Evolutionary conservation across 2,329 filamentous ascomycete species (phyloP), one percentile per base, ranked within the genome.

Genomic region (Juglanconis sp.): DNA sequence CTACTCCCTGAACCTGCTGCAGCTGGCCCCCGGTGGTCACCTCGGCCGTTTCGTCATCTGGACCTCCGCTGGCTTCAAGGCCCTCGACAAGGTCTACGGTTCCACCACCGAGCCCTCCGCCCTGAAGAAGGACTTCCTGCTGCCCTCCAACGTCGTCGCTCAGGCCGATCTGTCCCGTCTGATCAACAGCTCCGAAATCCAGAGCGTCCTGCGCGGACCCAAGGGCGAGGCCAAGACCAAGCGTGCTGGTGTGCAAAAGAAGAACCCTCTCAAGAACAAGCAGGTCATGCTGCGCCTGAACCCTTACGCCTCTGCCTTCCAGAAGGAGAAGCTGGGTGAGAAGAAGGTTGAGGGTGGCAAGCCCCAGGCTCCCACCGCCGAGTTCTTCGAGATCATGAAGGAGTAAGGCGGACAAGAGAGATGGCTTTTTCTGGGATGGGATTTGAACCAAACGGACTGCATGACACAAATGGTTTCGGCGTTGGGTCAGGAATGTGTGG

Each of bases 261-360:
- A 98, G 93, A 99, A 99, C 87, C 95, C 95, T 74, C 92, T 99
- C 71, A 86, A 85, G 82, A 99, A 99, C 90, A 96, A 92, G 88
- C 95, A 98, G 87, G 90, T 99, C 70, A 87, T 97, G 81, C 90
- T 99, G 76, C 90, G 95, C 74, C 90, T 99, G 79, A 99, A 99
- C 89, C 95, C 95, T 67, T 99, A 99, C 82, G 94, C 95, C 70
- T 84, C 89, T 71, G 88, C 91, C 66, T 99, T 96, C 82, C 83
- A 88, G 71, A 91, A 96, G 86, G 86, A 92, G 74, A 89, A 92
- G 81, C 78, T 95, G 62, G 91, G 91, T 68, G 84, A 89, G 79
- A 58, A 87, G 80, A 84, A 87, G 79, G 30, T 65, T 34, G 65
- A 65, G 56, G 55, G 55, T 32, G 65, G 64, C 54, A 70, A 70